Evolutionary conservation across 257 asterid genomes (phyloP).

Genomic region (Solanum microdontum): DNA sequence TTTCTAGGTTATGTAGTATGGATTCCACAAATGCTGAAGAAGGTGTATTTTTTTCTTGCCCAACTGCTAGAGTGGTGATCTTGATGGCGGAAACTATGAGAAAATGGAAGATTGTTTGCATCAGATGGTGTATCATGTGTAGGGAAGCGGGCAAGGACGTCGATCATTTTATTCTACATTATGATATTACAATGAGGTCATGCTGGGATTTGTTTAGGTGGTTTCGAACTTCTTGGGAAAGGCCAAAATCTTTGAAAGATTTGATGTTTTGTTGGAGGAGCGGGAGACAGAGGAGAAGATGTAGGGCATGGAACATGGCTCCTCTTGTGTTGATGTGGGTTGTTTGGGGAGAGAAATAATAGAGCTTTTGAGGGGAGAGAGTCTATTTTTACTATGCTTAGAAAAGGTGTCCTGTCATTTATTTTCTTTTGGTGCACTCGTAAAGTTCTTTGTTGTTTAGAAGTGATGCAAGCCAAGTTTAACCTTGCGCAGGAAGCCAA

Average conservation of each 20-base stretch:
- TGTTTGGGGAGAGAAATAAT: background rate
- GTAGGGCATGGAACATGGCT: background rate
- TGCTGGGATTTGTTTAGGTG: background rate
- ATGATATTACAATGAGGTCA: background rate
- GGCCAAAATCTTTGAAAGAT: background rate
- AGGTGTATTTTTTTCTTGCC: too few relatives aligned
- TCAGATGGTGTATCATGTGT: background rate
- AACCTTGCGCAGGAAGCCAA: background rate
- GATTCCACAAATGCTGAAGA: too few relatives aligned
- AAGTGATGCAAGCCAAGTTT: background rate
- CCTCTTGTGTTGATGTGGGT: background rate
- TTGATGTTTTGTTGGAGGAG: background rate
- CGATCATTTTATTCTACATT: background rate
- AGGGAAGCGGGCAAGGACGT: background rate
- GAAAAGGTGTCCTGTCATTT: background rate
- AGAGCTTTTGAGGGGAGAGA: background rate
- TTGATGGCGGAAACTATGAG: background rate
- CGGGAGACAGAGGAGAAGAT: background rate
- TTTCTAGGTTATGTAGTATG: too few relatives aligned
- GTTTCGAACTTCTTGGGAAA: background rate
- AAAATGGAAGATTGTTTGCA: background rate
- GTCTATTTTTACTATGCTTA: background rate
- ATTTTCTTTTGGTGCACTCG: background rate
- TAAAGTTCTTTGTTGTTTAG: background rate
- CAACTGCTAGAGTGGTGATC: background rate